Evolutionary conservation across 2,329 filamentous ascomycete genomes (phyloP), one percentile per base, ranked within the genome.

Genomic region (Diplodia corticola): DNA sequence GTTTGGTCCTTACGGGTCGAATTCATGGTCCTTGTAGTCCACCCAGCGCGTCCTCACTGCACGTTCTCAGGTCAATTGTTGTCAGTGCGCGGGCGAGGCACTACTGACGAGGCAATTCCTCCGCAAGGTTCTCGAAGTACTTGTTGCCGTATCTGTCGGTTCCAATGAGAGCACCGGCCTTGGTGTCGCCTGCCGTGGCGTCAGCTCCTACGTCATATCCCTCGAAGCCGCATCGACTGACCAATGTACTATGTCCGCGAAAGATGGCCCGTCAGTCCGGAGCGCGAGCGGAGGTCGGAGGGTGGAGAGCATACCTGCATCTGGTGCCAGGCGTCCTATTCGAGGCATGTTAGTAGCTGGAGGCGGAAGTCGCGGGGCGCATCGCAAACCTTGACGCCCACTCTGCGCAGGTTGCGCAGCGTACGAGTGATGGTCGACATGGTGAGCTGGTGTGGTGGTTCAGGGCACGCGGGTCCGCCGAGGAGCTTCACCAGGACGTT

Each of bases 371-470:
- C 69, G 65, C 67, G 65, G 26, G 37, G 30, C 44, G 49, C 64
- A 28, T 35, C 30, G 68, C 80, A 70, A 80, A 93, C 93, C 89
- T 93, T 96, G 76, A 97, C 76, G 65, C 95, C 95, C 77, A 96
- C 88, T 82, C 88, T 89, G 84, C 92, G 89, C 77, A 97, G 79
- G 80, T 97, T 96, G 80, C 89, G 86, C 76, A 97, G 81, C 28
- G 94, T 97, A 81, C 95, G 90, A 71, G 89, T 80, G 74, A 97
- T 83, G 68, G 92, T 97, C 84, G 95, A 98, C 95, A 99, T 99
- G 79, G 79, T 84, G 81, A 77, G 73, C 73, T 50, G 46, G 33
- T 26, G 55, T 53, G 51, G 63, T 37, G 15, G 54, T 44, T 6
- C 10, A 44, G 37, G 28, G 53, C 50, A 20, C 26, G 51, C 51